Percentiles rank a stretch among this genome's conserved stretches.
phyloP scores from a whole-genome alignment of 371 early-diverging fungal genomes.

The Mucor racemosus region DNA sequence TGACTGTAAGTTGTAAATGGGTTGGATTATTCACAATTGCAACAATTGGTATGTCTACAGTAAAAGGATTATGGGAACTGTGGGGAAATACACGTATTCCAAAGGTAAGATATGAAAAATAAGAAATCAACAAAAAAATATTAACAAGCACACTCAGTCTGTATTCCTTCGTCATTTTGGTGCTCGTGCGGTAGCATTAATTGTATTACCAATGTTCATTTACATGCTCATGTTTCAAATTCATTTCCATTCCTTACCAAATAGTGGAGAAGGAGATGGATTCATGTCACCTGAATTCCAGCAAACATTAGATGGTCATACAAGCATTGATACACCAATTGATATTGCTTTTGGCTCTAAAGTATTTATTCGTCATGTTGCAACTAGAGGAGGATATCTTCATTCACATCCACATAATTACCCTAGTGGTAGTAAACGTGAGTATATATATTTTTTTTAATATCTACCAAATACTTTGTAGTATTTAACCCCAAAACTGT shows the following conservation, averaged over 20 bases:
- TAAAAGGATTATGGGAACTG: slow-evolving; percentile 85
- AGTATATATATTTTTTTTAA: slow-evolving; percentile 19
- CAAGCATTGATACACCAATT: slow-evolving; percentile 59
- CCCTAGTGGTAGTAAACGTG: slow-evolving; percentile 84
- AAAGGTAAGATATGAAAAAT: slow-evolving; percentile 34
- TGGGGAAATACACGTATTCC: slow-evolving; percentile 75
- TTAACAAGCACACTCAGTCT: slow-evolving; percentile 1
- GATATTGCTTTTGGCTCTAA: slow-evolving; percentile 83
- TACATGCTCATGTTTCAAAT: slow-evolving; percentile 89
- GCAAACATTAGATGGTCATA: slow-evolving; percentile 82
- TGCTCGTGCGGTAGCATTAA: slow-evolving; percentile 79
- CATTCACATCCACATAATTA: slow-evolving; percentile 92
- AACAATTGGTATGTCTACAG: slow-evolving; percentile 80
- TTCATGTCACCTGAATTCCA: slow-evolving; percentile 96
- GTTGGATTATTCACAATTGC: slow-evolving; percentile 90
- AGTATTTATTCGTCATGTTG: slow-evolving; percentile 79
- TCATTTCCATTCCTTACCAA: slow-evolving; percentile 84
- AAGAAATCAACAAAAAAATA: not conserved
- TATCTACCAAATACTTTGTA: not conserved
- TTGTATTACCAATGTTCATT: slow-evolving; percentile 81
- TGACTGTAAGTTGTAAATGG: slow-evolving; percentile 80
- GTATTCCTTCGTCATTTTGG: slow-evolving; percentile 75
- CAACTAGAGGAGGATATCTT: slow-evolving; percentile 79
- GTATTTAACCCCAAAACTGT: not conserved
- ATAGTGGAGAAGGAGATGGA: slow-evolving; percentile 92